These are phyloP conservation scores for Cymbopogon citratus DNA, from an alignment of 176 grass and related monocot genomes.

Conservation along the genomic window DNA sequence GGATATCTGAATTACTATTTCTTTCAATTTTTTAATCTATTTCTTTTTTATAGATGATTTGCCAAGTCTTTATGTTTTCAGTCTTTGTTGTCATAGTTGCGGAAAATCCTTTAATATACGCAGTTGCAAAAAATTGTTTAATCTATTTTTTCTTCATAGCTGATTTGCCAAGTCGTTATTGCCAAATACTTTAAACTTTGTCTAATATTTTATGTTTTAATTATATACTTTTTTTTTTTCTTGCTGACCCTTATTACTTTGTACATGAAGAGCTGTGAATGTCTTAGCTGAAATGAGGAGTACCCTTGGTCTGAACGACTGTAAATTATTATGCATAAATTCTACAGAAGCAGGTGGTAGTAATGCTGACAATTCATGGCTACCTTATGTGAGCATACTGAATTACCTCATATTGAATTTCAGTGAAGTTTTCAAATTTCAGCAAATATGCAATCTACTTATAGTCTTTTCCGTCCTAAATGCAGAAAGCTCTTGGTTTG, in stretches of 20 bases:
- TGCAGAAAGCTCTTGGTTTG: conserved; percentile 65
- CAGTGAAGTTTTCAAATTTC: background rate
- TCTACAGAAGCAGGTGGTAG: conserved; percentile 45
- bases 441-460: conserved; percentile 38
- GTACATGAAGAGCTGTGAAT: conserved; percentile 53
- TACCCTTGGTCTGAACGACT: conserved; percentile 74
- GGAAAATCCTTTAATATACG: background rate
- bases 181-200: background rate
- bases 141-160: background rate
- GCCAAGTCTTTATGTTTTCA: background rate
- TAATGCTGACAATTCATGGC: conserved; percentile 62
- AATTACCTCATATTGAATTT: conserved; percentile 18
- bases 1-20: background rate
- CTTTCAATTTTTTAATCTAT: background rate
- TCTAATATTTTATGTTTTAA: background rate
- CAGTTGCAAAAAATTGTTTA: background rate
- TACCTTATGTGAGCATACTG: conserved; percentile 84
- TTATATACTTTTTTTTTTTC: background rate
- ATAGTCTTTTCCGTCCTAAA: conserved; percentile 28
- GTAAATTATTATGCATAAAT: conserved; percentile 94
- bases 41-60: conserved; percentile 13
- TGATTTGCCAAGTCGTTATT: background rate
- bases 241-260: conserved; percentile 24
- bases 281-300: conserved; percentile 84
- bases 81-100: background rate